Percentiles rank a stretch among this genome's conserved stretches.
These are phyloP conservation scores for Boletus pseudopeckii DNA, from an alignment of 768 basidiomycete genomes.

Conservation along the genomic window DNA sequence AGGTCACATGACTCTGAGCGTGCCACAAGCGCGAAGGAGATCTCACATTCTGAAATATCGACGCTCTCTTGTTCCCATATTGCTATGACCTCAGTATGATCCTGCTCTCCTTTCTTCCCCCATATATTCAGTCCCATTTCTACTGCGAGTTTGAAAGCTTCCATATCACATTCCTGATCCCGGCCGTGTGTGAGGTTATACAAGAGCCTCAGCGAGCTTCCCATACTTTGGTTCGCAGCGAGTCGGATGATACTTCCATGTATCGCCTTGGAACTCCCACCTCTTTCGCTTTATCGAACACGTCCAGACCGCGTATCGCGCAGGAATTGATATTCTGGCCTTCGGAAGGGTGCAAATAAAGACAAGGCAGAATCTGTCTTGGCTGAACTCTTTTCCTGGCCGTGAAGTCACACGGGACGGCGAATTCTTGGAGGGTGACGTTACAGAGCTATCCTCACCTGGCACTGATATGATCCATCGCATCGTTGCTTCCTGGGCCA, in stretches of 20 bases:
- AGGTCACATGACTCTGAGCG: no score
- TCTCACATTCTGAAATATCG: no score
- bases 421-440: background rate
- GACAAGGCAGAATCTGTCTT: background rate
- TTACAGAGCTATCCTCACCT: background rate
- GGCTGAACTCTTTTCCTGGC: background rate
- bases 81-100: no score
- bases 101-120: no score
- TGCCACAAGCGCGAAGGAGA: no score
- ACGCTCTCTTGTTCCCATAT: no score
- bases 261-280: background rate
- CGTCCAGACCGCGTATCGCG: background rate
- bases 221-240: background rate
- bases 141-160: no score
- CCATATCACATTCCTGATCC: no score
- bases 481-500: no score
- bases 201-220: background rate
- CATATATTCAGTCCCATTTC: no score
- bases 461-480: no score
- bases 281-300: background rate
- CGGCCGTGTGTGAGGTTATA: no score
- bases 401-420: background rate
- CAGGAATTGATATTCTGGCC: background rate
- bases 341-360: conserved; percentile 1
- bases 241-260: conserved; percentile 8